phyloP scores from a whole-genome alignment of 305 asterid genomes.

The Solanum hybrid region DNA sequence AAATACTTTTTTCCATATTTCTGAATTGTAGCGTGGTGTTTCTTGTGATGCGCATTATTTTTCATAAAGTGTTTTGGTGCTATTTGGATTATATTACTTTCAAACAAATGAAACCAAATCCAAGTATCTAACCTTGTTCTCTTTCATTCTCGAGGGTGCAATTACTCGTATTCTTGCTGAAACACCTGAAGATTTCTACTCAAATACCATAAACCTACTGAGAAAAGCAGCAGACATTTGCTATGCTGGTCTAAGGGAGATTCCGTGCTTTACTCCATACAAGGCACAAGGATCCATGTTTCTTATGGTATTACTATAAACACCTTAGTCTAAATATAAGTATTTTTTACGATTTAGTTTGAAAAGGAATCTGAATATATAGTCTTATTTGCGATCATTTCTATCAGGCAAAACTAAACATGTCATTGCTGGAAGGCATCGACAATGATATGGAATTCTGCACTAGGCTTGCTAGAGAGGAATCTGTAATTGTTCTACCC shows the following conservation, averaged over 20 bases:
- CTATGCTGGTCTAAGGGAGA: conserved; percentile 27
- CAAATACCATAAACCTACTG: conserved; percentile 29
- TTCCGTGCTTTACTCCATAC: conserved; percentile 34
- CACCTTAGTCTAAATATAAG: background rate
- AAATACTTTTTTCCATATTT: background rate
- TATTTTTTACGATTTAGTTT: background rate
- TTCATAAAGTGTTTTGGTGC: background rate
- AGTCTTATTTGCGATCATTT: background rate
- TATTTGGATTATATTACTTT: background rate
- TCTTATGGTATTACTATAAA: conserved; percentile 27
- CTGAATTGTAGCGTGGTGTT: background rate
- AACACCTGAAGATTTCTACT: conserved; percentile 37
- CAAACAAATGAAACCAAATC: background rate
- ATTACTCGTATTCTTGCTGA: conserved; percentile 45
- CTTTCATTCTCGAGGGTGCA: conserved; percentile 38
- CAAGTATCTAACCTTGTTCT: background rate
- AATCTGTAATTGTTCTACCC: conserved; percentile 50
- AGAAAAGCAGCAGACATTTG: conserved; percentile 45
- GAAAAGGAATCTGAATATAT: background rate
- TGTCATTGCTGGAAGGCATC: conserved; percentile 32
- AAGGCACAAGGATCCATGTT: conserved; percentile 74
- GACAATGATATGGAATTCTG: conserved; percentile 56
- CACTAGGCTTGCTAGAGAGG: conserved; percentile 57
- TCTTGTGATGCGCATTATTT: background rate
- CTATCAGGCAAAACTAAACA: conserved; percentile 41